Evolutionary conservation across 1,284 basidiomycete species (phyloP).

Genomic region (Volvariella volvacea): DNA sequence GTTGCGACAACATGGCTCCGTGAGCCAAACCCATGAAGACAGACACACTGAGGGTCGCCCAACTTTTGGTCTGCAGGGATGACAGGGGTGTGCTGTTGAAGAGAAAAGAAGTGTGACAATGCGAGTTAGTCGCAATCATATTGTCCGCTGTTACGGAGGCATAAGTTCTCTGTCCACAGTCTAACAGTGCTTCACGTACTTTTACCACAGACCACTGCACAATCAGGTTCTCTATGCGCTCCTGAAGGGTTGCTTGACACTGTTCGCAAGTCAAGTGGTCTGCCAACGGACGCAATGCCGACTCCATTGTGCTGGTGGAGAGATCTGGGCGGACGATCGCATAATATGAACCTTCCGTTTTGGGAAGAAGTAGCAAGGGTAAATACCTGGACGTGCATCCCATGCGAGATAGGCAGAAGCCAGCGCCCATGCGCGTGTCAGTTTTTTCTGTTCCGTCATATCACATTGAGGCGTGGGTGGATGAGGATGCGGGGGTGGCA

Average conservation of each 20-base stretch:
- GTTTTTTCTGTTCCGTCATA: slow-evolving; percentile 53
- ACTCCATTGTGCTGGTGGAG: slow-evolving; percentile 54
- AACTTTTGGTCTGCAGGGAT: slow-evolving; percentile 8
- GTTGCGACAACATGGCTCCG: slow-evolving; percentile 3
- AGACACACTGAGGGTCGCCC: not conserved
- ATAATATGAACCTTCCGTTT: slow-evolving; percentile 3
- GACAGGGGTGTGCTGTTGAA: too few relatives aligned
- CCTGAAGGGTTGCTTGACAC: slow-evolving; percentile 52
- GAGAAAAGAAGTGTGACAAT: too few relatives aligned
- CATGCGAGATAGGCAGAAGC: slow-evolving; percentile 63
- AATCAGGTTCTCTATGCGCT: slow-evolving; percentile 61
- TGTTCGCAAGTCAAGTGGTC: slow-evolving; percentile 55
- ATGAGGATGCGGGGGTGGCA: slow-evolving; percentile 57
- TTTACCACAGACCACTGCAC: slow-evolving; percentile 76
- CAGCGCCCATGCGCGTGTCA: slow-evolving; percentile 60
- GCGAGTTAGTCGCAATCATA: slow-evolving; percentile 13
- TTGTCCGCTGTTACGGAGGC: slow-evolving; percentile 24
- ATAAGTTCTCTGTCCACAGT: too few relatives aligned
- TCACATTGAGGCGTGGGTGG: slow-evolving; percentile 50
- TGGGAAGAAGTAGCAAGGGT: not conserved
- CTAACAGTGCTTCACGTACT: slow-evolving; percentile 26
- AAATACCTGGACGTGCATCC: slow-evolving; percentile 57
- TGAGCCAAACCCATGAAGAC: slow-evolving; percentile 1
- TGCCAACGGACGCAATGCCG: slow-evolving; percentile 48
- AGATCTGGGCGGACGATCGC: slow-evolving; percentile 33